These are phyloP conservation scores for Aspergillus proliferans DNA, from an alignment of 2,329 filamentous ascomycete genomes.

Conservation along the genomic window DNA sequence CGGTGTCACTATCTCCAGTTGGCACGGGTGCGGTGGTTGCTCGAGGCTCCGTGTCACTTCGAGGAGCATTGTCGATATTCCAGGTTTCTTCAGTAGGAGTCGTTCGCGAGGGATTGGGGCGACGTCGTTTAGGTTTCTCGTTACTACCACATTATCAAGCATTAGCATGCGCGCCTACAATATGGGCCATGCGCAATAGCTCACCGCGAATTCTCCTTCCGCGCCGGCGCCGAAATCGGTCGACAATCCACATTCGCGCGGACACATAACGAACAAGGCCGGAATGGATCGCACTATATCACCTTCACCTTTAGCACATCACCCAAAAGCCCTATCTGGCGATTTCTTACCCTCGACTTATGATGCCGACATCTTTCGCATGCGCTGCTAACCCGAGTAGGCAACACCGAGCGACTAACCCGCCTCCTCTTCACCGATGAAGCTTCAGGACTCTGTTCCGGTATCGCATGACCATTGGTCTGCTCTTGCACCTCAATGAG, in stretches of 20 bases:
- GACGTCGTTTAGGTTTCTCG: background rate
- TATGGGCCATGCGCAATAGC: background rate
- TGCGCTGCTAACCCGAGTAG: conserved; percentile 23
- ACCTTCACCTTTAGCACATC: background rate
- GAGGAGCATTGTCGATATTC: background rate
- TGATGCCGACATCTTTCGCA: conserved; percentile 26
- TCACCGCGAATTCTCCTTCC: conserved; percentile 7
- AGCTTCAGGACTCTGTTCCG: background rate
- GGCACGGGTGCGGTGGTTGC: background rate
- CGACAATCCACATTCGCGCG: conserved; percentile 21
- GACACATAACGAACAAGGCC: conserved; percentile 29
- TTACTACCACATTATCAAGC: background rate
- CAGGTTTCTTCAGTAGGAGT: background rate
- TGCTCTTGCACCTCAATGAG: conserved; percentile 10
- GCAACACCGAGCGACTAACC: conserved; percentile 5
- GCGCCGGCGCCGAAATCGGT: conserved; percentile 2
- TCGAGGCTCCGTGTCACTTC: background rate
- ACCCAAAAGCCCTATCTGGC: background rate
- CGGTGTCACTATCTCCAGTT: background rate
- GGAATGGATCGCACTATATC: conserved; percentile 26
- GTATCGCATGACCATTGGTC: conserved; percentile 1
- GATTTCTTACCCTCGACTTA: conserved; percentile 21
- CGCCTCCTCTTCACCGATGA: conserved; percentile 1
- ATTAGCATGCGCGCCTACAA: background rate
- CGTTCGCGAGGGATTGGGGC: background rate